These are phyloP conservation scores for Phaseolus lunatus DNA, from an alignment of 306 rosid genomes.

Conservation along the genomic window DNA sequence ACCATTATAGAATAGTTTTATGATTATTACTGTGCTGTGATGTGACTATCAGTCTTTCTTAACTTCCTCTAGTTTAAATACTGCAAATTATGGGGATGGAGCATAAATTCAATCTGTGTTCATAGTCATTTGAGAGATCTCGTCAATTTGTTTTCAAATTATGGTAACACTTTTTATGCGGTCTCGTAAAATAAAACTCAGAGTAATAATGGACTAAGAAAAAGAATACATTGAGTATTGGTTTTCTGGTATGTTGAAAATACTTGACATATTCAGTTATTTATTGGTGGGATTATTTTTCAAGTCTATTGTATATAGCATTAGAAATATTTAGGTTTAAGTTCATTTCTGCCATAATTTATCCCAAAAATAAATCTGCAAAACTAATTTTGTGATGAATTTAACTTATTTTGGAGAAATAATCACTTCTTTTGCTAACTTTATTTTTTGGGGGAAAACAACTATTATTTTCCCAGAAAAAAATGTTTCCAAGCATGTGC, in stretches of 20 bases:
- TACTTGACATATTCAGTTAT: constrained; percentile 23
- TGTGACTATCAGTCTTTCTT: constrained; percentile 24
- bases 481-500: not conserved
- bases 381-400: not conserved
- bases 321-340: constrained; percentile 34
- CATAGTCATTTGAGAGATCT: constrained; percentile 19
- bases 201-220: constrained; percentile 22
- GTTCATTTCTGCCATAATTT: constrained; percentile 16
- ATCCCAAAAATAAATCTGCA: constrained; percentile 20
- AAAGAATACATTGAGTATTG: not conserved
- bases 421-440: not conserved
- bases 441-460: not conserved
- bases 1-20: constrained; percentile 25
- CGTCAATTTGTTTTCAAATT: constrained; percentile 20
- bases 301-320: not conserved
- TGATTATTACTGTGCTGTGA: not conserved
- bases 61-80: constrained; percentile 6
- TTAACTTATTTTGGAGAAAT: not conserved
- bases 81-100: constrained; percentile 30
- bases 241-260: constrained; percentile 23
- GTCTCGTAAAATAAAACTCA: constrained; percentile 11
- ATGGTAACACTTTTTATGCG: constrained; percentile 23
- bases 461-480: not conserved
- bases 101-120: constrained; percentile 27
- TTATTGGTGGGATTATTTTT: constrained; percentile 1